Evolutionary conservation across 495 filamentous ascomycete species (phyloP), one percentile per base, ranked within the genome.

Genomic region (Trichocladium antarcticum): DNA sequence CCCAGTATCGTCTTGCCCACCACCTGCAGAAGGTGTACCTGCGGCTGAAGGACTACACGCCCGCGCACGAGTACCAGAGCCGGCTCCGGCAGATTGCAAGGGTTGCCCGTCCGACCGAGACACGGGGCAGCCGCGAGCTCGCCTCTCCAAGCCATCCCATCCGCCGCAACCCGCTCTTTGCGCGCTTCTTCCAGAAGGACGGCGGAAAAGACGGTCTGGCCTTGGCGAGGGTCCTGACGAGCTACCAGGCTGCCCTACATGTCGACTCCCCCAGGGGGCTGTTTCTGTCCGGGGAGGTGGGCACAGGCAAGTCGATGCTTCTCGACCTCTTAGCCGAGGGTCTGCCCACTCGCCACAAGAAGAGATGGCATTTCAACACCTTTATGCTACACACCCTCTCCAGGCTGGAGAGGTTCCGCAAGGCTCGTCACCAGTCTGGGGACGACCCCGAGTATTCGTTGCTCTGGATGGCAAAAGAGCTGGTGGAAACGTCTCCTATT

Each of bases 331-430:
- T 87, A 24, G 78, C 78, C 14, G 79, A 83, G 42, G 79, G 77
- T 41, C 61, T 86, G 6, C 84, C 84, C 4, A 83, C 74, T 14
- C 62, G 66, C 14, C 76, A 75, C 55, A 86, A 88, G 63, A 69
- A 73, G 45, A 65, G 82, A 47, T 85, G 79, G 77, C 81, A 87
- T 59, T 87, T 84, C 63, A 82, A 83, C 58, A 83, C 78, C 0
- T 87, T 87, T 52, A 86, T 86, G 81, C 62, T 86, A 8, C 74
- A 85, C 47, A 78, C 73, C 1, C 64, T 85, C 22, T 78, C 81
- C 3, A 73, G 69, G 29, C 62, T 87, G 4, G 84, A 86, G 53
- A 58, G 66, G 28, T 69, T 81, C 20, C 68, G 79, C 28, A 75
- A 70, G 29, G 60, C 57, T 1, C 57, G 58, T 15, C 51, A 47